Conservation (phyloP, 768 basidiomycete species). For the Trametopsis cervina region DNA sequence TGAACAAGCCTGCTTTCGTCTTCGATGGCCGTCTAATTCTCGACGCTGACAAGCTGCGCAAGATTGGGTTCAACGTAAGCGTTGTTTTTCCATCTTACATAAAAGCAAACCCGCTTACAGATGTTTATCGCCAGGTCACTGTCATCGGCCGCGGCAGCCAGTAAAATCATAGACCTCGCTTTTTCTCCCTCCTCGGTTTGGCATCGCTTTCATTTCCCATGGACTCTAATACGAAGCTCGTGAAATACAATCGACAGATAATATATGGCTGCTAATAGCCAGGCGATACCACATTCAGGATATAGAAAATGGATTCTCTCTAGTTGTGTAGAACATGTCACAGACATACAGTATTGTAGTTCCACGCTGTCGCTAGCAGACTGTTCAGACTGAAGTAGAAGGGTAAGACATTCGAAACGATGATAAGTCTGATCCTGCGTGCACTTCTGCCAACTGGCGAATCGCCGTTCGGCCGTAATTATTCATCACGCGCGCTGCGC, state of each 20-base stretch:
- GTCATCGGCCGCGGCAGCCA: slow-evolving; percentile 47
- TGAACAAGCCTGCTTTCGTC: slow-evolving; percentile 98
- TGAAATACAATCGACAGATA: not conserved
- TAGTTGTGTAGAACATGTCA: no score
- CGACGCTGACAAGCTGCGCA: slow-evolving; percentile 67
- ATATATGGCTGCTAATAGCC: slow-evolving; percentile 4
- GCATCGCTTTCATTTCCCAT: not conserved
- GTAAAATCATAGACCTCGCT: slow-evolving; percentile 11
- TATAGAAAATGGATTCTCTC: no score
- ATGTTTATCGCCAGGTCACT: slow-evolving; percentile 38
- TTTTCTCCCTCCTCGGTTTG: slow-evolving; percentile 13
- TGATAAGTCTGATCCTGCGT: no score
- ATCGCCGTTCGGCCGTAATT: no score
- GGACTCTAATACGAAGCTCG: not conserved
- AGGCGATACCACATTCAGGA: slow-evolving; percentile 6
- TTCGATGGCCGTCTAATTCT: slow-evolving; percentile 91
- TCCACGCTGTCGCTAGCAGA: no score
- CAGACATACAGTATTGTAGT: no score
- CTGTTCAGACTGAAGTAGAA: no score
- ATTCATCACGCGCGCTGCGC: no score
- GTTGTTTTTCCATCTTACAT: slow-evolving; percentile 1
- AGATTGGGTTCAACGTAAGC: slow-evolving; percentile 86
- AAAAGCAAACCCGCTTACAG: not conserved
- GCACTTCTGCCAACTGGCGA: no score
- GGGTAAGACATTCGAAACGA: no score